Base-by-base conservation (phyloP, 2,329 filamentous ascomycete genomes). In the Claviceps citrina region DNA sequence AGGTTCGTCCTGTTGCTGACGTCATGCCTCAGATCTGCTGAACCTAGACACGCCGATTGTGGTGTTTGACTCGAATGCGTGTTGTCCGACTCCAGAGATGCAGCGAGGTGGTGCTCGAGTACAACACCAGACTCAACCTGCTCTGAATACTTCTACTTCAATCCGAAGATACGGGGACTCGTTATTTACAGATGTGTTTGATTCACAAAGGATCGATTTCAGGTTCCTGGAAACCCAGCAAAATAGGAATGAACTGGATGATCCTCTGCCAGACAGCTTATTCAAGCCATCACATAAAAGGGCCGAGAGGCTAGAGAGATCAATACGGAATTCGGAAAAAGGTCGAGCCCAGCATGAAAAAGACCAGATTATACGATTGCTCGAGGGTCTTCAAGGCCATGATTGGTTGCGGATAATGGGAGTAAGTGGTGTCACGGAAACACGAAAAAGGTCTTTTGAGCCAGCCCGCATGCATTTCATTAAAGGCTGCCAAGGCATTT, bases 321-420 rank as follows among this genome's bases (percentile, higher is more conserved):
- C 71, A 1, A 76, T 78, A 36, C 66, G 76, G 25, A 80, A 80
- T 46, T 66, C 71, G 0, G 76, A 80, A 52, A 76, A 71, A 52
- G 73, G 73, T 10, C 68, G 74, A 8, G 76, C 76, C 13, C 74
- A 79, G 48, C 76, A 80, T 63, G 76, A 80, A 49, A 75, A 70
- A 48, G 74, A 78, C 44, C 74, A 78, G 49, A 71, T 80, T 31
- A 69, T 75, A 40, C 67, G 75, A 26, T 59, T 80, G 13, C 68
- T 95, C 6, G 85, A 91, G 40, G 85, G 85, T 15, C 70, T 98
- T 1, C 81, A 85, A 55, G 84, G 89, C 2, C 84, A 83, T 43
- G 91, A 96, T 59, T 98, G 91, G 91, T 67, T 95, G 42, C 79
- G 83, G 45, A 74, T 87, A 4, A 86, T 98, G 77, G 91, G 89